A percentile compares a stretch with the other conserved stretches of the same genome.
These are phyloP conservation scores for Quambalaria eucalypti DNA, from an alignment of 1,284 basidiomycete genomes.

Conservation along the genomic window DNA sequence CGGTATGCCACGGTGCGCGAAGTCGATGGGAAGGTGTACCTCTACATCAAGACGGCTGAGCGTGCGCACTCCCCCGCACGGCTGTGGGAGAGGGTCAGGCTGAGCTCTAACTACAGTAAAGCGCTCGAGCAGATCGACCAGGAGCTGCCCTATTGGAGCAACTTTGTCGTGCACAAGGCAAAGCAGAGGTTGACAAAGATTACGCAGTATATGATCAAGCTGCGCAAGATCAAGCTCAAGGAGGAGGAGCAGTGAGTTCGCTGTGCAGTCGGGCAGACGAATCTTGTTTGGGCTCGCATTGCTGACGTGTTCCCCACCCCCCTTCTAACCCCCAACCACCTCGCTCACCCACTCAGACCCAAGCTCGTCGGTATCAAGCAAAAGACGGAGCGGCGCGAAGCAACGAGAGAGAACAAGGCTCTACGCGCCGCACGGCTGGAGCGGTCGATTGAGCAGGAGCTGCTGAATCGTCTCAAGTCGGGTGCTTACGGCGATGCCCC, in stretches of 20 bases:
- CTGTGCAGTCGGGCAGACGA: conserved; percentile 50
- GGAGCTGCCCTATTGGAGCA: conserved; percentile 93
- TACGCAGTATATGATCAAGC: conserved; percentile 97
- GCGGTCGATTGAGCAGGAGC: conserved; percentile 87
- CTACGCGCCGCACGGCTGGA: conserved; percentile 75
- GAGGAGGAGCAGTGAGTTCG: conserved; percentile 66
- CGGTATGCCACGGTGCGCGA: conserved; percentile 94
- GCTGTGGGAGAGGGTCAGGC: conserved; percentile 93
- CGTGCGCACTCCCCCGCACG: conserved; percentile 86
- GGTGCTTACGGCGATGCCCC: conserved; percentile 97
- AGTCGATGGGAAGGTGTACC: conserved; percentile 80
- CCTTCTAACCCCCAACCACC: no score
- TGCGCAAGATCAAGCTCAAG: conserved; percentile 78
- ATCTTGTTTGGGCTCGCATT: background rate
- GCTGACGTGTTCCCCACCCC: background rate
- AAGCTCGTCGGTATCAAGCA: conserved; percentile 92
- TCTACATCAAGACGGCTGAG: conserved; percentile 98
- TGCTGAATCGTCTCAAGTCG: conserved; percentile 85
- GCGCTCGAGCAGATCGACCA: conserved; percentile 73
- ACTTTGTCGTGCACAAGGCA: conserved; percentile 94
- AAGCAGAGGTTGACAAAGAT: conserved; percentile 98
- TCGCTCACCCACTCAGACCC: no score
- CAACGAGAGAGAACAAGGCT: conserved; percentile 86
- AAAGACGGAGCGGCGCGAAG: conserved; percentile 90
- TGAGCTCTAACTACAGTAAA: conserved; percentile 88